Evolutionary conservation across 768 basidiomycete genomes (phyloP).

Genomic region (Trametes cubensis): DNA sequence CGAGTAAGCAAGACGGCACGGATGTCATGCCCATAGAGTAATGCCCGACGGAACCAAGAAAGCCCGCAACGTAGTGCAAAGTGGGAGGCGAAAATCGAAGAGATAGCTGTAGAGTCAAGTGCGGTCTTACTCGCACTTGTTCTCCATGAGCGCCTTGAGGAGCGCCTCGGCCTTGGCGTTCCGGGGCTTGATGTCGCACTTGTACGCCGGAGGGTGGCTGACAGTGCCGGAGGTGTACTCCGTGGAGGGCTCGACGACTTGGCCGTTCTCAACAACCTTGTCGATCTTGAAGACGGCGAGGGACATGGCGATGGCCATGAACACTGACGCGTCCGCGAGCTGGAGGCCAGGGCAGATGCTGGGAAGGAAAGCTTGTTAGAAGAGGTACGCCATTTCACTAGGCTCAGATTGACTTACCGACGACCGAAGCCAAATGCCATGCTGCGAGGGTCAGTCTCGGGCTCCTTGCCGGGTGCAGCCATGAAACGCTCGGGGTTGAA

Average conservation of each 20-base stretch:
- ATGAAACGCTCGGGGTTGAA: slow-evolving; percentile 41
- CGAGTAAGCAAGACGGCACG: background rate
- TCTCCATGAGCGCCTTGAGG: slow-evolving; percentile 18
- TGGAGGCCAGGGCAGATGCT: slow-evolving; percentile 31
- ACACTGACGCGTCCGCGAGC: slow-evolving; percentile 38
- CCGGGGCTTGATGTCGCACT: slow-evolving; percentile 35
- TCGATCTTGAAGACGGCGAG: slow-evolving; percentile 36
- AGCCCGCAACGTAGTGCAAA: background rate
- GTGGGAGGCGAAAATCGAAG: background rate
- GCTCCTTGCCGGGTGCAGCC: slow-evolving; percentile 20
- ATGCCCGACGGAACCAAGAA: slow-evolving; percentile 9
- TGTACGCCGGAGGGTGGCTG: slow-evolving; percentile 33
- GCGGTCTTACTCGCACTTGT: slow-evolving; percentile 5
- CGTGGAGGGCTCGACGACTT: slow-evolving; percentile 29
- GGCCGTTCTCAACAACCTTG: slow-evolving; percentile 34
- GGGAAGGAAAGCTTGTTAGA: background rate
- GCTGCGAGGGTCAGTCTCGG: slow-evolving; percentile 31
- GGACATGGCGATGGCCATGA: slow-evolving; percentile 33
- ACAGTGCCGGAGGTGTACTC: slow-evolving; percentile 32
- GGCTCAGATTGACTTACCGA: slow-evolving; percentile 21
- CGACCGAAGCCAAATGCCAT: slow-evolving; percentile 38
- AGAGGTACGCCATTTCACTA: background rate
- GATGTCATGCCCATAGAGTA: slow-evolving; percentile 5
- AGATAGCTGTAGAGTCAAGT: background rate
- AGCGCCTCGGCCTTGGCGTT: slow-evolving; percentile 31